phyloP scores from a whole-genome alignment of 495 filamentous ascomycete species.

The Neurospora sp. region DNA sequence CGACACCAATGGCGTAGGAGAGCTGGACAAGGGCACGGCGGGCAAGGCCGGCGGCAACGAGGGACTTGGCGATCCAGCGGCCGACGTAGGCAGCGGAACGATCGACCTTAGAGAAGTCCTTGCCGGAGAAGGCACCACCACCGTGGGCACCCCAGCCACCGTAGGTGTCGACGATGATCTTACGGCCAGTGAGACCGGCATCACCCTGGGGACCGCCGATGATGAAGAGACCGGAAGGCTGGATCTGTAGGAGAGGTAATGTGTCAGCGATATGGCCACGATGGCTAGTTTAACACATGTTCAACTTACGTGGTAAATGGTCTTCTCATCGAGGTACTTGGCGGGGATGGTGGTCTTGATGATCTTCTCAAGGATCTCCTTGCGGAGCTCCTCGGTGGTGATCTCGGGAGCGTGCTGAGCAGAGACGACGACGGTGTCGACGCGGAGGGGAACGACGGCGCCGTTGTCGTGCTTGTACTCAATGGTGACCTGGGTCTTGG shows the following conservation, averaged over 20 bases:
- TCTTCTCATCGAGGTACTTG: slow-evolving; percentile 83
- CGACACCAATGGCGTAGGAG: slow-evolving; percentile 97
- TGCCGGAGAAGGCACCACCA: slow-evolving; percentile 99
- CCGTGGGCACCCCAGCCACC: slow-evolving; percentile 99
- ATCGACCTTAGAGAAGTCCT: slow-evolving; percentile 99
- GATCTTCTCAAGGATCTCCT: slow-evolving; percentile 95
- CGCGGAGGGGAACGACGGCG: slow-evolving; percentile 81
- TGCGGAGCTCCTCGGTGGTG: slow-evolving; percentile 84
- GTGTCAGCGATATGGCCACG: slow-evolving; percentile 15
- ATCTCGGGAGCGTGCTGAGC: slow-evolving; percentile 88
- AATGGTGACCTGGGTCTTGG: slow-evolving; percentile 98
- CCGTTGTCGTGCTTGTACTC: slow-evolving; percentile 96
- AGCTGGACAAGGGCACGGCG: slow-evolving; percentile 93
- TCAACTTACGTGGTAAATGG: slow-evolving; percentile 74
- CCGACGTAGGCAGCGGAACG: slow-evolving; percentile 94
- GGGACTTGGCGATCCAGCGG: slow-evolving; percentile 97
- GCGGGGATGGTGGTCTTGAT: slow-evolving; percentile 87
- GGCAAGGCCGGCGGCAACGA: slow-evolving; percentile 77
- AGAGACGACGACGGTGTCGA: slow-evolving; percentile 94
- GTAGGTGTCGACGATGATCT: slow-evolving; percentile 99
- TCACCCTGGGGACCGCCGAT: slow-evolving; percentile 99
- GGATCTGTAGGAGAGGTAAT: slow-evolving; percentile 45
- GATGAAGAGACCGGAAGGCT: slow-evolving; percentile 97
- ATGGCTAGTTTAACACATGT: neutral
- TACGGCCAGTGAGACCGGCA: slow-evolving; percentile 95